These are phyloP conservation scores for Ephemerocybe angulata DNA, from an alignment of 768 basidiomycete genomes.

Conservation along the genomic window DNA sequence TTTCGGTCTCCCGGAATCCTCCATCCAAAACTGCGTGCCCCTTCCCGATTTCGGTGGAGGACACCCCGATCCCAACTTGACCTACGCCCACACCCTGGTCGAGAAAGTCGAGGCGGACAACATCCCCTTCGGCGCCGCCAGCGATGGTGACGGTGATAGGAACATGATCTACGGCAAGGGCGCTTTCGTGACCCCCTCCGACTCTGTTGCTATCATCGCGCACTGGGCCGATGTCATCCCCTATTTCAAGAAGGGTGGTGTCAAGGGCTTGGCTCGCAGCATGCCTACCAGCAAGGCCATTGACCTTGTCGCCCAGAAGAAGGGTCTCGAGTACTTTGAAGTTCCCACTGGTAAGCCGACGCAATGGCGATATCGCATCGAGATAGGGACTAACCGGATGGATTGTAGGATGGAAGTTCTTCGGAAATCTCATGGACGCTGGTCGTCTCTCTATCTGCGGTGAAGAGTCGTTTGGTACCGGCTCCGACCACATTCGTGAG, in stretches of 20 bases:
- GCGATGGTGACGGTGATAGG: slow-evolving; percentile 95
- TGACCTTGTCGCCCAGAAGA: slow-evolving; percentile 38
- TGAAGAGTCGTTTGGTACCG: slow-evolving; percentile 98
- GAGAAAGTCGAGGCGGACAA: slow-evolving; percentile 82
- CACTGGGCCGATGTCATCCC: slow-evolving; percentile 92
- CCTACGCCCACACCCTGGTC: slow-evolving; percentile 93
- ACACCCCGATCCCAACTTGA: slow-evolving; percentile 98
- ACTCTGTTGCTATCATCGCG: slow-evolving; percentile 98
- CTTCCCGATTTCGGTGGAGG: slow-evolving; percentile 96
- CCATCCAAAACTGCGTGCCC: slow-evolving; percentile 88
- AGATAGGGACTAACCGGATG: background rate
- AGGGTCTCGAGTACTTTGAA: slow-evolving; percentile 89
- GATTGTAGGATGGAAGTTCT: slow-evolving; percentile 93
- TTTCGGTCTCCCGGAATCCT: slow-evolving; percentile 74
- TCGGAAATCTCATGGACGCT: slow-evolving; percentile 99
- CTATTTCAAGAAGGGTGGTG: slow-evolving; percentile 86
- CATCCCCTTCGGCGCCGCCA: slow-evolving; percentile 93
- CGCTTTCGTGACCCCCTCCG: slow-evolving; percentile 96
- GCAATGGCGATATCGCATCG: too few species aligned
- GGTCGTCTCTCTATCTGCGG: slow-evolving; percentile 97
- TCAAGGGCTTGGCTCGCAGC: slow-evolving; percentile 93
- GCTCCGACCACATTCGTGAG: slow-evolving; percentile 99
- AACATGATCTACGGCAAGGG: slow-evolving; percentile 99
- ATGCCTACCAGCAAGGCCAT: slow-evolving; percentile 99
- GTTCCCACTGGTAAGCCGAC: slow-evolving; percentile 80